phyloP scores from a whole-genome alignment of 73 alveolate species.

The Stentor roeselii region DNA sequence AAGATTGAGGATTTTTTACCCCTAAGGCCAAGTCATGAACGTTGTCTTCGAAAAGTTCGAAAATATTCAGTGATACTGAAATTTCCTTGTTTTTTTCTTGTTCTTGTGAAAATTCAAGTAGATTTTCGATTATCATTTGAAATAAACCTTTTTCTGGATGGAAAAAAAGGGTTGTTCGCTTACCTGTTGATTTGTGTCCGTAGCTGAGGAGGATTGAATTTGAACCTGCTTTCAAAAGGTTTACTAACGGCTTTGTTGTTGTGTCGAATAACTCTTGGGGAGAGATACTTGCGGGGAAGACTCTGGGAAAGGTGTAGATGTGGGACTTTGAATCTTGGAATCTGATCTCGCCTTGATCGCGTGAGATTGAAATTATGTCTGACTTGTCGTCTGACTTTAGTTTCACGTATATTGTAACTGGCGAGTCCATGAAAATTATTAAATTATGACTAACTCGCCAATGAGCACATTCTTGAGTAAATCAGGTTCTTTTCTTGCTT shows the following conservation, averaged over 20 bases:
- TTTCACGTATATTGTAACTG: constrained; percentile 3
- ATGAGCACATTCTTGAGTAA: no score
- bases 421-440: not conserved
- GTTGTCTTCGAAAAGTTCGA: constrained; percentile 19
- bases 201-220: not conserved
- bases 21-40: constrained; percentile 14
- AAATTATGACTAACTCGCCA: no score
- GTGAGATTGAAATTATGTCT: not conserved
- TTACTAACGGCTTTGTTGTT: constrained; percentile 4
- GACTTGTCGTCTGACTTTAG: not conserved
- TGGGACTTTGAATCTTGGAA: not conserved
- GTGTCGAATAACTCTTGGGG: constrained; percentile 2
- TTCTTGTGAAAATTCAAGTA: not conserved
- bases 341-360: not conserved
- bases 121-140: not conserved
- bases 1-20: not conserved
- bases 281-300: not conserved
- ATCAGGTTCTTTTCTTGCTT: no score
- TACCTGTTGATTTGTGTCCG: constrained; percentile 18
- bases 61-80: not conserved
- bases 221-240: not conserved
- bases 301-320: not conserved
- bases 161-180: not conserved
- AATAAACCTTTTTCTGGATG: not conserved
- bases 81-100: not conserved